Conservation (phyloP, 768 basidiomycete genomes). For the Pleurotus citrinopileatus region DNA sequence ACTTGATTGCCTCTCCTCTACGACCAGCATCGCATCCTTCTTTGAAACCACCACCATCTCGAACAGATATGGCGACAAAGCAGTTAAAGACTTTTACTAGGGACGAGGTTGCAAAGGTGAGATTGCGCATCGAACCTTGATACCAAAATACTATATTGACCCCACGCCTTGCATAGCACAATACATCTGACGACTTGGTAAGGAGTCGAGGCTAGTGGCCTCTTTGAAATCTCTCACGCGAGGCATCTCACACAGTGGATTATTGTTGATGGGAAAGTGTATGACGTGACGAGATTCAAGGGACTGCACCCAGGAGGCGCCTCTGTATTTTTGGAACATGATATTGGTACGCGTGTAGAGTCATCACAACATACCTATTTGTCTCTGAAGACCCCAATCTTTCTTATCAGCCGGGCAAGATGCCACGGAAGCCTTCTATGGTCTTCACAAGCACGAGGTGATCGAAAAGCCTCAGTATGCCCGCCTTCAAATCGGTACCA, state of each 20-base stretch:
- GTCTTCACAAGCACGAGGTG: conserved; percentile 72
- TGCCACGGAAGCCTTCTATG: conserved; percentile 76
- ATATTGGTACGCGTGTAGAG: conserved; percentile 59
- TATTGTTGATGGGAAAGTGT: conserved; percentile 81
- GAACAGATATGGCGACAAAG: conserved; percentile 29
- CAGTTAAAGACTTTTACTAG: conserved; percentile 35
- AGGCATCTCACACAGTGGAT: conserved; percentile 56
- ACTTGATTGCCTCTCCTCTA: not conserved
- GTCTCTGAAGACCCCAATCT: not conserved
- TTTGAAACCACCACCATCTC: not conserved
- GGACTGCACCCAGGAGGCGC: conserved; percentile 81
- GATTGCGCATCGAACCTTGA: conserved; percentile 6
- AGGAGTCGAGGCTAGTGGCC: conserved; percentile 16
- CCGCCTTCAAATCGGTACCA: conserved; percentile 60
- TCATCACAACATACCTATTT: not conserved
- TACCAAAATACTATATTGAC: not conserved
- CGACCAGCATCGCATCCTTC: not conserved
- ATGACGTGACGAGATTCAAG: conserved; percentile 76
- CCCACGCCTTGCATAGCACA: conserved; percentile 50
- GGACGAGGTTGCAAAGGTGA: conserved; percentile 43
- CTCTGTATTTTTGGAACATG: conserved; percentile 67
- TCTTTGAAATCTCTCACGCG: not conserved
- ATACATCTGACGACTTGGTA: conserved; percentile 68
- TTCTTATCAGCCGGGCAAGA: conserved; percentile 60
- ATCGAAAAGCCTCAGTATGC: conserved; percentile 64